Evolutionary conservation across 169 alveolate species (phyloP).

Genomic region (Eimeria praecox): DNA sequence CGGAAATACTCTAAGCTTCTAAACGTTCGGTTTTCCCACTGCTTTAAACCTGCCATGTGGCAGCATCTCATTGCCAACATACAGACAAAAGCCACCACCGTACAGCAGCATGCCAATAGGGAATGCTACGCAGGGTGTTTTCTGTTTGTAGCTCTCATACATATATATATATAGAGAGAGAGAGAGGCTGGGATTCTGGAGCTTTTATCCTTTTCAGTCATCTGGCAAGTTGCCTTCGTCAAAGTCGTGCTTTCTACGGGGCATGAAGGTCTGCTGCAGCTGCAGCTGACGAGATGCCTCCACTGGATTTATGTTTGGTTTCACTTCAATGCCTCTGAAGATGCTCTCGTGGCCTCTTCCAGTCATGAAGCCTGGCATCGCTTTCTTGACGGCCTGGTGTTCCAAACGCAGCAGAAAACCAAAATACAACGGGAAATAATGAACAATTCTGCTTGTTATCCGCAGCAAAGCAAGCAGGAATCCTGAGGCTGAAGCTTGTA

Average conservation of each 20-base stretch:
- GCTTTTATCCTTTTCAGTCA: conserved; percentile 31
- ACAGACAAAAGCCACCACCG: background rate
- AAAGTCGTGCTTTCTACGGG: conserved; percentile 80
- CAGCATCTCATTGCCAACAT: background rate
- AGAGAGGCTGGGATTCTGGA: background rate
- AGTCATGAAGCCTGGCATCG: conserved; percentile 80
- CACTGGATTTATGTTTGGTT: conserved; percentile 71
- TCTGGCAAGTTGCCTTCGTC: conserved; percentile 75
- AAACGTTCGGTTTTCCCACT: conserved; percentile 2
- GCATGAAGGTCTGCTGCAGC: conserved; percentile 72
- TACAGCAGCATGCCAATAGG: background rate
- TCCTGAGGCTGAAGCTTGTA: background rate
- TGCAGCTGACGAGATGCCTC: conserved; percentile 65
- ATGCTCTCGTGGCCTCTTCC: conserved; percentile 81
- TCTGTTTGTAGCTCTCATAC: background rate
- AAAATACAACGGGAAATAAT: background rate
- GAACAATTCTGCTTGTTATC: background rate
- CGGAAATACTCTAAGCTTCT: background rate
- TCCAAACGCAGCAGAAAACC: conserved; percentile 34
- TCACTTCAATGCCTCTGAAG: conserved; percentile 76
- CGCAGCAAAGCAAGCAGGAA: background rate
- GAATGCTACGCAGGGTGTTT: background rate
- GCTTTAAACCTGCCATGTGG: conserved; percentile 1
- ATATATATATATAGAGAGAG: no score
- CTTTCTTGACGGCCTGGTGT: conserved; percentile 70